Conservation (phyloP, 2,329 filamentous ascomycete species). For the Beauveria asiatica region DNA sequence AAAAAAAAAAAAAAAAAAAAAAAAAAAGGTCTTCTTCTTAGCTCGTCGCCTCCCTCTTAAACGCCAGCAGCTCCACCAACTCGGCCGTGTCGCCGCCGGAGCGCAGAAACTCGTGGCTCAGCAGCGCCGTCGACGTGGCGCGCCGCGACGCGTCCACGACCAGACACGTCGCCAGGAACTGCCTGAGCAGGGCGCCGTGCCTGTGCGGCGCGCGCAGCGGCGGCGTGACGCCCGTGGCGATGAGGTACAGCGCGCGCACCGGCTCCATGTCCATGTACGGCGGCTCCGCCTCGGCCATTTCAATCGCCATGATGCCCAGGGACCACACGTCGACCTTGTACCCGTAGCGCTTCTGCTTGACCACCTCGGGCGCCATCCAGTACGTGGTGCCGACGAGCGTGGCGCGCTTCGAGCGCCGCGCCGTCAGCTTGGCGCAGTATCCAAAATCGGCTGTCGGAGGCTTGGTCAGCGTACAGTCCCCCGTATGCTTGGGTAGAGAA, state of each 20-base stretch:
- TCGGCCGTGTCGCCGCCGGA: slow-evolving; percentile 80
- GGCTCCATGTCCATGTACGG: slow-evolving; percentile 98
- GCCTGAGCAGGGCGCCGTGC: slow-evolving; percentile 93
- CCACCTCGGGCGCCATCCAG: slow-evolving; percentile 99
- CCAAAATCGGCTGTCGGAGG: slow-evolving; percentile 96
- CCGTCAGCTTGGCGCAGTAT: slow-evolving; percentile 96
- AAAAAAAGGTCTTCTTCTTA: background rate
- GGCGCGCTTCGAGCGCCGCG: slow-evolving; percentile 91
- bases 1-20: background rate
- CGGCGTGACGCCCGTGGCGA: slow-evolving; percentile 94
- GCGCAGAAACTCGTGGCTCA: slow-evolving; percentile 89
- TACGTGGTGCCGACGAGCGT: slow-evolving; percentile 99
- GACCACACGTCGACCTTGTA: slow-evolving; percentile 99
- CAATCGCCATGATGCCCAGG: slow-evolving; percentile 97
- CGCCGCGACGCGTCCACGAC: slow-evolving; percentile 94
- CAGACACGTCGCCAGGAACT: slow-evolving; percentile 89
- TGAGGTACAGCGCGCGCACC: slow-evolving; percentile 91
- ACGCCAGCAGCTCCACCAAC: slow-evolving; percentile 78
- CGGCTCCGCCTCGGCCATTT: slow-evolving; percentile 98
- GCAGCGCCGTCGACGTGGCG: slow-evolving; percentile 80
- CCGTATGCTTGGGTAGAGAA: no score
- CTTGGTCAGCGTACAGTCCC: no score
- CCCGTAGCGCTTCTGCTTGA: slow-evolving; percentile 98
- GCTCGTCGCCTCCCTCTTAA: slow-evolving; percentile 46
- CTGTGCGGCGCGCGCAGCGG: slow-evolving; percentile 97